Percentiles rank a stretch among this genome's conserved stretches.
phyloP scores from a whole-genome alignment of 306 rosid genomes.

The Pyrus bretschneideri region DNA sequence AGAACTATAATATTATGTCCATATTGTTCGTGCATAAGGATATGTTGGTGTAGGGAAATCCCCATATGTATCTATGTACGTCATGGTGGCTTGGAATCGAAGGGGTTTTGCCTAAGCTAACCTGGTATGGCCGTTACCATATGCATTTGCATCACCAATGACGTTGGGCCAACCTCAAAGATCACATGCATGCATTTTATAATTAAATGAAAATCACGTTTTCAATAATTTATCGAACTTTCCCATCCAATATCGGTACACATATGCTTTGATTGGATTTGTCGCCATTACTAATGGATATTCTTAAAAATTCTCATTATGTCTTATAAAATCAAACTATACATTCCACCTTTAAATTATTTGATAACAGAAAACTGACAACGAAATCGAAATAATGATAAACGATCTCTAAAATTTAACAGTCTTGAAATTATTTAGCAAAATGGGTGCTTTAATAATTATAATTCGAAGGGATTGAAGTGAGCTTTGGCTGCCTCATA shows the following conservation, averaged over 20 bases:
- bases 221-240: background rate
- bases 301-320: background rate
- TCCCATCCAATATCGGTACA: too few species aligned
- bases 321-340: background rate
- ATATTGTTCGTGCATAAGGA: too few species aligned
- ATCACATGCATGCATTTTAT: background rate
- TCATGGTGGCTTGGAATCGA: background rate
- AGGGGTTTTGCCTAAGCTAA: background rate
- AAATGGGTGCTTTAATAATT: background rate
- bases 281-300: background rate
- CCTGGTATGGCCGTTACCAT: background rate
- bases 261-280: background rate
- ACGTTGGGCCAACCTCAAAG: conserved; percentile 1
- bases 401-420: too few species aligned
- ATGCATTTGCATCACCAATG: conserved; percentile 8
- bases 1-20: background rate
- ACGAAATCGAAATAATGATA: too few species aligned
- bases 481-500: background rate
- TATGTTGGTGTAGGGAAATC: too few species aligned
- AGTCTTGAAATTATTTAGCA: background rate
- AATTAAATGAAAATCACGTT: background rate
- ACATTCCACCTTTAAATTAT: background rate
- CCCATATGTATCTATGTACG: background rate
- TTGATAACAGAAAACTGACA: background rate
- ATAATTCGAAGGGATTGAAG: background rate